Evolutionary conservation across 148 eudicot genomes (phyloP).

Genomic region (Vaccinium darrowii): DNA sequence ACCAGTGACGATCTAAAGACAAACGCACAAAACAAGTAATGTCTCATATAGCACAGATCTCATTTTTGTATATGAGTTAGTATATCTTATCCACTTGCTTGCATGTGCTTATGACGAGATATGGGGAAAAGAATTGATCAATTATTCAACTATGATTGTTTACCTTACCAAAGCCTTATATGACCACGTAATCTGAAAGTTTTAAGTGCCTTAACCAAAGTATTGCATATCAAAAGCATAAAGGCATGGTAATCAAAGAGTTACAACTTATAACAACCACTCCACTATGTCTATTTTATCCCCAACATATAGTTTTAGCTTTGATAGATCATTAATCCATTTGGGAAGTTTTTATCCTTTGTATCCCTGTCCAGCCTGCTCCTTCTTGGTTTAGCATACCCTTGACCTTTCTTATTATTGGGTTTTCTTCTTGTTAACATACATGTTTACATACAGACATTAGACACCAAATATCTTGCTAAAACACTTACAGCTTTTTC

Average conservation of each 20-base stretch:
- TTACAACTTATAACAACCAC: background rate
- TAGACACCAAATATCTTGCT: background rate
- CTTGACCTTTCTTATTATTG: background rate
- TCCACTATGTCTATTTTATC: background rate
- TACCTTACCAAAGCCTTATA: background rate
- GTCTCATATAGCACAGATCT: background rate
- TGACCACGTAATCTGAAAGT: background rate
- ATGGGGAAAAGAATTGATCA: background rate
- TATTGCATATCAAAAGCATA: background rate
- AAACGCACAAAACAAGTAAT: background rate
- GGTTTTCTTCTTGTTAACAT: background rate
- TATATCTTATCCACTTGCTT: background rate
- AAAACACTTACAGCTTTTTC: conserved; percentile 69
- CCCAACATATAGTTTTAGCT: background rate
- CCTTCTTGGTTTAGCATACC: background rate
- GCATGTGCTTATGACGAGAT: background rate
- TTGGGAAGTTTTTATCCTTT: background rate
- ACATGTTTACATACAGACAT: background rate
- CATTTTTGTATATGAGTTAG: background rate
- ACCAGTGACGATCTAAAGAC: background rate
- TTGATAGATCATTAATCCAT: background rate
- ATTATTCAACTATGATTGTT: background rate
- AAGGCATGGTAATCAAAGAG: background rate
- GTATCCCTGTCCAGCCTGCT: background rate
- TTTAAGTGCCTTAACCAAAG: background rate